Percentiles rank a stretch among this genome's conserved stretches.
phyloP scores from a whole-genome alignment of 768 basidiomycete genomes.

The Boletus rubroflammeus region DNA sequence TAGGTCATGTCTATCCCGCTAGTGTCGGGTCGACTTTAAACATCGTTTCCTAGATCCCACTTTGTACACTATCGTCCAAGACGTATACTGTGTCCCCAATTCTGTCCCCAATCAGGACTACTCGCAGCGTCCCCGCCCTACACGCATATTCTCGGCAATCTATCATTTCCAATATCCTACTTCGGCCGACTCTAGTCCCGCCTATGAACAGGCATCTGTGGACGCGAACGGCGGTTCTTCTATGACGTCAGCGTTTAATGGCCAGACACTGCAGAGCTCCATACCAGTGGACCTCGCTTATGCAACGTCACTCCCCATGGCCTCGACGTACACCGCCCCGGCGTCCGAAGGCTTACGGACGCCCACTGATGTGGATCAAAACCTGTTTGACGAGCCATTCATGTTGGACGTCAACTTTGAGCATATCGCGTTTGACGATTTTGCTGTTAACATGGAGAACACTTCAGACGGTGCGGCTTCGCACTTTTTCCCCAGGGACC shows the following conservation, averaged over 20 bases:
- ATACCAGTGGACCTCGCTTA: not conserved
- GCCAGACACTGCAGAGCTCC: conserved; percentile 1
- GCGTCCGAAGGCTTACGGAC: not conserved
- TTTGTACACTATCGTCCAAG: conserved; percentile 62
- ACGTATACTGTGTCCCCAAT: conserved; percentile 41
- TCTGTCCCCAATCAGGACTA: conserved; percentile 18
- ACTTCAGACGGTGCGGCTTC: conserved; percentile 20
- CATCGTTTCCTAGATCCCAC: conserved; percentile 53
- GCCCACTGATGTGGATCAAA: conserved; percentile 16
- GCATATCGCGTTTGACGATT: conserved; percentile 26
- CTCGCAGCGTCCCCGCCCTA: conserved; percentile 24
- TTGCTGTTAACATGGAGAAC: conserved; percentile 17
- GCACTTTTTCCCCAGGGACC: conserved; percentile 29
- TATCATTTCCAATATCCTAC: conserved; percentile 52
- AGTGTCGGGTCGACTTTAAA: not conserved
- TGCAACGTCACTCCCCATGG: conserved; percentile 6
- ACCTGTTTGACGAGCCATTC: conserved; percentile 28
- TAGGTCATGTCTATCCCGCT: conserved; percentile 27
- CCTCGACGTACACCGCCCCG: not conserved
- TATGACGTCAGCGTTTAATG: conserved; percentile 14
- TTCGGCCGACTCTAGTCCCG: conserved; percentile 6
- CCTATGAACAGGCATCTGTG: conserved; percentile 10
- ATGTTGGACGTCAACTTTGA: conserved; percentile 30
- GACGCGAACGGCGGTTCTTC: conserved; percentile 9
- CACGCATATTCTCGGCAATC: conserved; percentile 51